A percentile compares a stretch with the other conserved stretches of the same genome.
Evolutionary conservation across 2,329 filamentous ascomycete genomes (phyloP).

Genomic region (Penicillium sp.): DNA sequence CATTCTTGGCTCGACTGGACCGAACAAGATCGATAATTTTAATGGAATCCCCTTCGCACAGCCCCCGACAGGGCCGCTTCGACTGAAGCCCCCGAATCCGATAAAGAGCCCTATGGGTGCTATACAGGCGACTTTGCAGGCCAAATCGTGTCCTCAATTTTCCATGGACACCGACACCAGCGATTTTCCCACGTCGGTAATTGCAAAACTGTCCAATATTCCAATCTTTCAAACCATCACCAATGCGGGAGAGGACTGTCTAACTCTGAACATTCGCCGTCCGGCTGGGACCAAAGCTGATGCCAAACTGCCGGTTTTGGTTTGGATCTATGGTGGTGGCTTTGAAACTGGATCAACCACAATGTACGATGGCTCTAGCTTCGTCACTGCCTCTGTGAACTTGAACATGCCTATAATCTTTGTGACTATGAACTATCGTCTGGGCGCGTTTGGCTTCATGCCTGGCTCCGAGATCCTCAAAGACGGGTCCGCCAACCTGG

Average conservation of each 20-base stretch:
- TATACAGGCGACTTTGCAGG: slow-evolving; percentile 55
- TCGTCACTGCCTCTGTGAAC: slow-evolving; percentile 39
- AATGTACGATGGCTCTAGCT: slow-evolving; percentile 34
- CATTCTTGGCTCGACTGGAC: slow-evolving; percentile 39
- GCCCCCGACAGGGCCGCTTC: slow-evolving; percentile 60
- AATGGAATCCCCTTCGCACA: slow-evolving; percentile 71
- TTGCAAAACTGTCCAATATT: slow-evolving; percentile 51
- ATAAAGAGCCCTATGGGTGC: slow-evolving; percentile 56
- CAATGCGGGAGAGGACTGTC: slow-evolving; percentile 59
- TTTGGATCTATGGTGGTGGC: slow-evolving; percentile 67
- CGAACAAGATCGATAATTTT: slow-evolving; percentile 59
- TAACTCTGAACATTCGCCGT: slow-evolving; percentile 58
- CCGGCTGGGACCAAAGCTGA: slow-evolving; percentile 53
- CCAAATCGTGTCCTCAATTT: slow-evolving; percentile 69
- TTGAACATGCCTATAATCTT: slow-evolving; percentile 64
- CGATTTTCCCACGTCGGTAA: slow-evolving; percentile 41
- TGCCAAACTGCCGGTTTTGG: slow-evolving; percentile 61
- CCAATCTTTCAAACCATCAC: slow-evolving; percentile 56
- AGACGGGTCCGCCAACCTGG: slow-evolving; percentile 66
- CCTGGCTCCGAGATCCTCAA: slow-evolving; percentile 62
- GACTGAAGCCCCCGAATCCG: slow-evolving; percentile 64
- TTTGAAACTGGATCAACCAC: slow-evolving; percentile 47
- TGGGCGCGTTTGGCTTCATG: slow-evolving; percentile 70
- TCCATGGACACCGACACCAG: slow-evolving; percentile 51
- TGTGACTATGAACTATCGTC: slow-evolving; percentile 72